Base-by-base conservation (phyloP, 768 basidiomycete genomes). In the Leccinum disarticulatum region DNA sequence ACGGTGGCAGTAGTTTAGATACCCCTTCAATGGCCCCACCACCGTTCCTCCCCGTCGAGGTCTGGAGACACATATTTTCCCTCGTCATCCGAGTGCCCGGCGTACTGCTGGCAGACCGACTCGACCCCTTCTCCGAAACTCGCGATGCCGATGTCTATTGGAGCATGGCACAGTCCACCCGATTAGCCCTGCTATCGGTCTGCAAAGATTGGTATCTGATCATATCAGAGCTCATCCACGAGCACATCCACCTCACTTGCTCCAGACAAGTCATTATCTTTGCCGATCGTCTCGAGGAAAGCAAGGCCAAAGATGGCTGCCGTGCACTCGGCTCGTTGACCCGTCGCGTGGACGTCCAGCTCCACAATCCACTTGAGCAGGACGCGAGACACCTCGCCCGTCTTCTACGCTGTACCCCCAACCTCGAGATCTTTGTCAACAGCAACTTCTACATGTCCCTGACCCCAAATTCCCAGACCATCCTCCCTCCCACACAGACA, bases 371-470 rank as follows among this genome's bases (percentile, higher is more conserved):
- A 13, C 74, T 68, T n/a, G 65, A 64, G 14, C 53, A 52, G 36
- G 62, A 62, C 6, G 57, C 57, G 13, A 43, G 6, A 1, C 61
- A 66, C 50, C 69, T 79, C 22, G 66, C 73, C 11, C 76, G 79
- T 10, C 67, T 82, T 17, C 60, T 82, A 35, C 68, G 66, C 14
- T 74, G 73, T 57, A 79, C 78, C 1, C 80, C 80, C 7, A 80
- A 79, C 57, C 73, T 82, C 43, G 63, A 75, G 61, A 77, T 79
- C 35, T 81, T 79, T 58, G 61, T 74, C 63, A 79, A 79, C 62
- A 70, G 73, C 57, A 81, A 77, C 59, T 64, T 61, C 50, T 67
- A 71, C 64, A 65, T 66, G 69, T 62, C 70, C n/a, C 10, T 67
- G 7, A 59, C 60, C 1, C 60, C 69, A 3, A 61, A 30, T 43